Conservation (phyloP, 345 rosid species). For the Noccaea caerulescens region DNA sequence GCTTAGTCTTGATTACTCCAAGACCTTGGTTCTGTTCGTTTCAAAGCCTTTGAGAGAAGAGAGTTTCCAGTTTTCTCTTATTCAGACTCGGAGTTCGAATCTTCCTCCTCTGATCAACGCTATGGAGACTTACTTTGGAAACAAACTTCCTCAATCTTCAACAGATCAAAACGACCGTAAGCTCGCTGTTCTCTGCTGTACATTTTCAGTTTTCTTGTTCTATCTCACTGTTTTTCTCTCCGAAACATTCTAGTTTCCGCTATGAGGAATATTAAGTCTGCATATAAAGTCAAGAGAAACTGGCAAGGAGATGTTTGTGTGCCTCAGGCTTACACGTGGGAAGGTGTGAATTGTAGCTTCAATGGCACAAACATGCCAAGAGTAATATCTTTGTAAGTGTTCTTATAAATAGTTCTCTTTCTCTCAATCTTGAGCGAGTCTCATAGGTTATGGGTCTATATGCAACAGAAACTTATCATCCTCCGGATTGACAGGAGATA, state of each 20-base stretch:
- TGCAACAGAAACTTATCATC: slow-evolving; percentile 50
- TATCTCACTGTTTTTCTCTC: not conserved
- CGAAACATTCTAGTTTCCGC: slow-evolving; percentile 44
- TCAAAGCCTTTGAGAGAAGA: not conserved
- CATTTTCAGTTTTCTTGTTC: not conserved
- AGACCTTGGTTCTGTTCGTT: not conserved
- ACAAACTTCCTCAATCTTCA: slow-evolving; percentile 32
- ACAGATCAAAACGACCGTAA: slow-evolving; percentile 46
- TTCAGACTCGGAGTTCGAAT: slow-evolving; percentile 34
- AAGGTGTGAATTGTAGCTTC: slow-evolving; percentile 55
- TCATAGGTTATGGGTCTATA: not conserved
- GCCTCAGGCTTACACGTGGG: slow-evolving; percentile 48
- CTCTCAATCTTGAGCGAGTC: not conserved
- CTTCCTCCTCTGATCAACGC: slow-evolving; percentile 56
- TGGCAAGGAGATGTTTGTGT: slow-evolving; percentile 62
- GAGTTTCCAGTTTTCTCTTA: slow-evolving; percentile 23
- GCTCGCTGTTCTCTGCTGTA: not conserved
- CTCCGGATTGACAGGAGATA: slow-evolving; percentile 46
- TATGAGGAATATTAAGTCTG: slow-evolving; percentile 47
- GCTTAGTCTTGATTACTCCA: slow-evolving; percentile 15
- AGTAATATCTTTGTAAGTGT: slow-evolving; percentile 53
- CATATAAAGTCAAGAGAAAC: slow-evolving; percentile 46
- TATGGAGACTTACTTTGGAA: slow-evolving; percentile 40
- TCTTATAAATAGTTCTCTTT: not conserved
- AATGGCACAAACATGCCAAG: slow-evolving; percentile 39